Evolutionary conservation across 176 grass and related monocot species (phyloP), one percentile per base, ranked within the genome.

Genomic region (Cenchrus purpureus): DNA sequence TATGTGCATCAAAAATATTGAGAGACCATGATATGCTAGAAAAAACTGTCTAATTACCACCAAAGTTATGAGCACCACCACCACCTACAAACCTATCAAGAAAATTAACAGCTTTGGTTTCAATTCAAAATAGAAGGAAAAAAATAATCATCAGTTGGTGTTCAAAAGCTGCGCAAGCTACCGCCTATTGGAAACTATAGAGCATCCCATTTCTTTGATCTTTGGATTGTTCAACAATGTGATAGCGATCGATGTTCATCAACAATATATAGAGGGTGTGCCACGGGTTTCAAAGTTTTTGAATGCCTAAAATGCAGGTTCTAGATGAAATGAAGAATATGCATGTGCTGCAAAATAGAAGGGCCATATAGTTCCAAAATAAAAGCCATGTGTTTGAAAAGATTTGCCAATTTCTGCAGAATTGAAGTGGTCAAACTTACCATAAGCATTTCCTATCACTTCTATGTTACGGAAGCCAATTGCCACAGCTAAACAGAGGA

Each of bases 401-500:
- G 34, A 65, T 71, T 72, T 8, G 10, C 44, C 17, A 40, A 12
- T 81, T 82, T 74, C 14, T 64, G 60, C 44, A 78, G 44, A 37
- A 56, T 6, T 79, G 63, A 62, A 85, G 59, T 82, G 77, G 11
- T 66, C n/a, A 68, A 59, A 73, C 87, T 91, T 92, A 95, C 93
- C 90, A 53, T 95, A 95, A 71, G 93, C 93, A 92, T 95, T 92
- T 67, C 93, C 90, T 11, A 95, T 95, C 4, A 90, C 20, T 61
- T 79, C 90, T 12, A 74, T 86, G 31, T 95, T 82, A 74, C 67
- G 82, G 68, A 95, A 95, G 20, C 93, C 90, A 69, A 92, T 7
- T 25, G 89, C 90, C 44, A 84, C 71, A 65, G 90, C 90, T 60
- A 95, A 55, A 84, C 93, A 95, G 53, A 95, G 88, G 56, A 90